Evolutionary conservation across 208 protist genomes (phyloP), one percentile per base, ranked within the genome.

Genomic region (Porcisia deanei): DNA sequence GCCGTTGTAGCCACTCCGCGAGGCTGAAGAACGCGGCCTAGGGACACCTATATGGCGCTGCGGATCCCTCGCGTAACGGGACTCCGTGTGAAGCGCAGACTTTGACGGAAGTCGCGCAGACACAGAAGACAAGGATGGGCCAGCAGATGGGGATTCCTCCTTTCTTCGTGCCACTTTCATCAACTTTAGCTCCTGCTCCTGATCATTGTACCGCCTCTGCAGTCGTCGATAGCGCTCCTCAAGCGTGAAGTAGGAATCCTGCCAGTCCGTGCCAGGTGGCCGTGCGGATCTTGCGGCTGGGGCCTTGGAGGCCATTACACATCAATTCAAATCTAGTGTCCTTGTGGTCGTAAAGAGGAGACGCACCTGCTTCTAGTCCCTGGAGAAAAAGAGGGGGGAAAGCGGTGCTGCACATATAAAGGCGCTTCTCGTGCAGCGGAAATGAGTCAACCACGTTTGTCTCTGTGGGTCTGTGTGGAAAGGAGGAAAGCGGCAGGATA

Each of bases 181-280:
- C 8, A 85, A 73, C 71, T 91, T 94, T 41, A 97, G 76, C 80
- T 95, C 92, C 73, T 94, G 77, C 43, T 96, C 88, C 70, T 85
- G 77, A 59, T 86, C 89, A 59, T 94, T 93, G 43, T 92, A 79
- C 39, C 71, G 61, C 73, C 88, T 79, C 79, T 94, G 94, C 66
- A 96, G 77, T 53, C 90, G 91, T 1, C 90, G 92, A 64, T 95
- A 87, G 6, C 94, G 91, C 73, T 90, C 84, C 37, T 97, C 91
- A 1, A 97, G 85, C 43, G 72, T 74, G 71, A 90, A 90, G 75
- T 90, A 97, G 4, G 86, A 88, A 76, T 96, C 94, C 71, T 95
- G 81, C 94, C 94, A 97, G 71, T 97, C 89, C 25, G 57, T 79
- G 10, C 77, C 87, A 45, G 89, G 88, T 20, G 88, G 85, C 14